Conservation (phyloP, 192 early-diverging fungal species). For the Mortierella hygrophila region DNA sequence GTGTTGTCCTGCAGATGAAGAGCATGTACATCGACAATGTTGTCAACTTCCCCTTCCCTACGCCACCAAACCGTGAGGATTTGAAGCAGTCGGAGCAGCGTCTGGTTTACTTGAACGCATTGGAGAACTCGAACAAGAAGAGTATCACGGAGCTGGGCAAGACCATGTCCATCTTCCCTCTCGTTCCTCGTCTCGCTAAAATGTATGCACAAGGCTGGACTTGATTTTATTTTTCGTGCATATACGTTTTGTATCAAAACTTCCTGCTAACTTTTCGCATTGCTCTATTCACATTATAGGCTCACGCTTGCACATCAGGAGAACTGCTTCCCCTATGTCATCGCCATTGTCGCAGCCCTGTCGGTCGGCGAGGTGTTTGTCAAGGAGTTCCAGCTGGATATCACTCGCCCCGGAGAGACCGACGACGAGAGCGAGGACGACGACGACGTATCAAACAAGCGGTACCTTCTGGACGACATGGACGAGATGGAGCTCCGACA, state of each 20-base stretch:
- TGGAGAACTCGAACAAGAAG: conserved; percentile 69
- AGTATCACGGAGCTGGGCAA: conserved; percentile 87
- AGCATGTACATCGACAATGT: conserved; percentile 96
- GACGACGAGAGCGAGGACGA: conserved; percentile 65
- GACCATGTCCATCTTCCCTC: conserved; percentile 92
- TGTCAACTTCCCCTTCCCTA: conserved; percentile 97
- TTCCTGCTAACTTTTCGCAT: conserved; percentile 26
- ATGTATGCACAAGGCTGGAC: conserved; percentile 64
- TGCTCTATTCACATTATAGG: conserved; percentile 56
- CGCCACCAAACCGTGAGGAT: conserved; percentile 83
- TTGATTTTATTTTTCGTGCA: background rate
- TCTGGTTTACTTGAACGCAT: conserved; percentile 82
- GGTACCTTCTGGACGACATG: conserved; percentile 34
- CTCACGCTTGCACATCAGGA: conserved; percentile 91
- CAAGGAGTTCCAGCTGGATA: conserved; percentile 74
- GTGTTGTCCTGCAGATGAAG: conserved; percentile 98
- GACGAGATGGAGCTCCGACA: conserved; percentile 66
- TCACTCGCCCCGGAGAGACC: conserved; percentile 67
- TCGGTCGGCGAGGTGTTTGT: conserved; percentile 96
- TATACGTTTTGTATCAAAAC: background rate
- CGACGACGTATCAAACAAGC: conserved; percentile 56
- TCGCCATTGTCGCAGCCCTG: conserved; percentile 91
- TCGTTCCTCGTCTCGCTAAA: conserved; percentile 91
- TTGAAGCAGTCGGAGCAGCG: conserved; percentile 86
- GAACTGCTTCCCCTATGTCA: conserved; percentile 86